Conservation (phyloP, 2,329 filamentous ascomycete genomes). For the Ilyonectria destructans region DNA sequence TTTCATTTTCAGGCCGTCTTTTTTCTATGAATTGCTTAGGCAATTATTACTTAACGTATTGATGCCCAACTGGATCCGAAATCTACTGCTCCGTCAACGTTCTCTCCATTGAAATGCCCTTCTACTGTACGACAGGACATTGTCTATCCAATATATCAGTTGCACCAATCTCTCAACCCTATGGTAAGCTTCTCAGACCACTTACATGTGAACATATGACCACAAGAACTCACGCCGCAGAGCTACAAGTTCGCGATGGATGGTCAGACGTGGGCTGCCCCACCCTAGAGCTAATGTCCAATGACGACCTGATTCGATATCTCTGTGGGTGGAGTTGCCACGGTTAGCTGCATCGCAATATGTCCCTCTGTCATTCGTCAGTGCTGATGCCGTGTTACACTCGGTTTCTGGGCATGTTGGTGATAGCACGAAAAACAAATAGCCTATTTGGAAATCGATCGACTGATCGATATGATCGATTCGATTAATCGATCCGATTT, state of each 20-base stretch:
- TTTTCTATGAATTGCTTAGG: no score
- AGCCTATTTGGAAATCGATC: neutral
- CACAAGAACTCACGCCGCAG: neutral
- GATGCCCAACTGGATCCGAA: no score
- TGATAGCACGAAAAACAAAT: neutral
- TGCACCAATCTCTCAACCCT: no score
- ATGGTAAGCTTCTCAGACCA: neutral
- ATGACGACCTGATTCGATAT: slow-evolving; percentile 8
- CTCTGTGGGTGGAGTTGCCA: neutral
- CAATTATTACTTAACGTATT: no score
- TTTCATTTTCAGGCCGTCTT: no score
- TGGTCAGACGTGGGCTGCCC: slow-evolving; percentile 1
- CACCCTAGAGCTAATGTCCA: neutral
- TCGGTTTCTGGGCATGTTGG: neutral
- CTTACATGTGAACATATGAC: neutral
- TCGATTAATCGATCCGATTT: slow-evolving; percentile 4
- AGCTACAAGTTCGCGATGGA: neutral
- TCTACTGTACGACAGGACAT: no score
- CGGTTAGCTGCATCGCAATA: slow-evolving; percentile 3
- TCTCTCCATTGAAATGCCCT: no score
- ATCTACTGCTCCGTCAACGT: no score
- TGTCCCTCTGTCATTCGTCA: slow-evolving; percentile 3
- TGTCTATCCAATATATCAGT: no score
- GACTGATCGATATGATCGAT: no score
- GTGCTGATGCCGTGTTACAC: neutral